Conservation (phyloP, 805 yeast species). For the Nakazawaea pomicola region DNA sequence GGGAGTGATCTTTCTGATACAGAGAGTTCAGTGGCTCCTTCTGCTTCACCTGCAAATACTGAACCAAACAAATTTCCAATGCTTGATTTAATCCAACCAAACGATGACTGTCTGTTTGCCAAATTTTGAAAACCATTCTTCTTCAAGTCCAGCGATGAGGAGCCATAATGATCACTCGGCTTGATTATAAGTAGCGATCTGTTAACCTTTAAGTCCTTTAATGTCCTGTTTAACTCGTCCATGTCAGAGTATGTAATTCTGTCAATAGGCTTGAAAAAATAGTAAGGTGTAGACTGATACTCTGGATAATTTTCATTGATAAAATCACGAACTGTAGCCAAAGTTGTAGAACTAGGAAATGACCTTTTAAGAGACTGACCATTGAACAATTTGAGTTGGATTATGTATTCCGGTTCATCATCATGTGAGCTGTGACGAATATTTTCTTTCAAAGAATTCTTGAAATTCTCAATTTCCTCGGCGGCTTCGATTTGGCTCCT, state of each 20-base stretch:
- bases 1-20: no score
- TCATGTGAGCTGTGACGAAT: slow-evolving; percentile 18
- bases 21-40: background rate
- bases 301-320: slow-evolving; percentile 42
- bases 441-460: slow-evolving; percentile 16
- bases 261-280: slow-evolving; percentile 51
- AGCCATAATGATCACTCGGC: slow-evolving; percentile 33
- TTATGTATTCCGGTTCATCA: slow-evolving; percentile 38
- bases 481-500: background rate
- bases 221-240: slow-evolving; percentile 48
- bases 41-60: background rate
- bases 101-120: slow-evolving; percentile 6
- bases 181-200: slow-evolving; percentile 72
- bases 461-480: slow-evolving; percentile 15
- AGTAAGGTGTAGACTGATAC: slow-evolving; percentile 45
- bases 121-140: slow-evolving; percentile 6
- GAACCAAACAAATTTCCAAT: slow-evolving; percentile 9
- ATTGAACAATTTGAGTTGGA: slow-evolving; percentile 55
- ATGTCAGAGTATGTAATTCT: slow-evolving; percentile 56
- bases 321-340: slow-evolving; percentile 59
- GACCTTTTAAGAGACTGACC: slow-evolving; percentile 52
- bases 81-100: slow-evolving; percentile 12
- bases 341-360: slow-evolving; percentile 40
- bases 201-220: slow-evolving; percentile 51
- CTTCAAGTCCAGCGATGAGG: slow-evolving; percentile 6